A percentile compares a stretch with the other conserved stretches of the same genome.
Evolutionary conservation across 129 eudicot genomes (phyloP).

Genomic region (Logfia minima): DNA sequence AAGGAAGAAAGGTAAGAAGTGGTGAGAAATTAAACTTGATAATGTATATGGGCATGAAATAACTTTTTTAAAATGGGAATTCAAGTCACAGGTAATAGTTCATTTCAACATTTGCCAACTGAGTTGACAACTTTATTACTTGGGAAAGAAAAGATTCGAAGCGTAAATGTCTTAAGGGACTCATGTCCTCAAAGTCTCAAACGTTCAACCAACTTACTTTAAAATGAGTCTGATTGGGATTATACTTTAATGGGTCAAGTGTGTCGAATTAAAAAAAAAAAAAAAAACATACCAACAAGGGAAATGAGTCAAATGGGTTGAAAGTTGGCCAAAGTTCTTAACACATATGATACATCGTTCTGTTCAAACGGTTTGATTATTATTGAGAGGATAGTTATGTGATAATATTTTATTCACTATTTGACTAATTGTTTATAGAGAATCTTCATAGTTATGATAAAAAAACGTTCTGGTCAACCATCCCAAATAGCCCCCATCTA

Average conservation of each 20-base stretch:
- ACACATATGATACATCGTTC: too few species aligned
- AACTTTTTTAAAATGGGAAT: background rate
- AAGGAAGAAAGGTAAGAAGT: constrained; percentile 92
- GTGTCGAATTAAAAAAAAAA: background rate
- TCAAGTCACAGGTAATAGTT: constrained; percentile 11
- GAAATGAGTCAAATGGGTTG: background rate
- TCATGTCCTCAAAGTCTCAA: background rate
- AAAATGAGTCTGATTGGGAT: background rate
- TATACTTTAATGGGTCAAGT: background rate
- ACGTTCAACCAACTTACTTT: background rate
- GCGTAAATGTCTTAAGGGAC: background rate
- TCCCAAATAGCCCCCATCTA: background rate
- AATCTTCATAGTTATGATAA: background rate
- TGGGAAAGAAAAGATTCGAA: background rate
- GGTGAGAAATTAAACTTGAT: constrained; percentile 38
- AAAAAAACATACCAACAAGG: background rate
- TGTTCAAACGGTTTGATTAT: background rate
- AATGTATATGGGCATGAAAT: constrained; percentile 27
- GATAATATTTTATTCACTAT: background rate
- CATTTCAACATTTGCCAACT: constrained; percentile 1
- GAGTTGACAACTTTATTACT: constrained; percentile 16
- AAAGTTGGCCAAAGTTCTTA: background rate
- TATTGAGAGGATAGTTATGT: background rate
- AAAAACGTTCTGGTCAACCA: background rate
- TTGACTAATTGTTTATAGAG: background rate